phyloP scores from a whole-genome alignment of 345 rosid species.

The Murraya paniculata region DNA sequence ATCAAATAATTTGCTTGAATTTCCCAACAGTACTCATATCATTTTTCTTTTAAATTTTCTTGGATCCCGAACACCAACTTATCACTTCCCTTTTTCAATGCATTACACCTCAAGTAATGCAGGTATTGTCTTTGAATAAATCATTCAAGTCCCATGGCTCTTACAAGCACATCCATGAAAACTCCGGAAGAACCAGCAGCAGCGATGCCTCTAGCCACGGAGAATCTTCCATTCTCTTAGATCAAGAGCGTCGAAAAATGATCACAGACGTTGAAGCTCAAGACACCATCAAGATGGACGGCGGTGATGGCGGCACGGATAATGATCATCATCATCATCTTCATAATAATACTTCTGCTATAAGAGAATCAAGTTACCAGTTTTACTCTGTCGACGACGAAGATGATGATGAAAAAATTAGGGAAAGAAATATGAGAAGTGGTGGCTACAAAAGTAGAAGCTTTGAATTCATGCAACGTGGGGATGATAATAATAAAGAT shows the following conservation, averaged over 20 bases:
- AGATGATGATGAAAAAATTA: background rate
- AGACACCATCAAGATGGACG: slow-evolving; percentile 8
- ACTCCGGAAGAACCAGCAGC: slow-evolving; percentile 18
- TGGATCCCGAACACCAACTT: background rate
- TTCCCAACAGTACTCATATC: no score
- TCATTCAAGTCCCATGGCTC: slow-evolving; percentile 51
- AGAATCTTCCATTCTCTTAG: slow-evolving; percentile 52
- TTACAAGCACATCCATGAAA: slow-evolving; percentile 30
- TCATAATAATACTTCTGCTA: no score
- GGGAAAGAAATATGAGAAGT: background rate
- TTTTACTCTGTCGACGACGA: no score
- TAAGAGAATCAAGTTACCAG: no score
- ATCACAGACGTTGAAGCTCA: background rate
- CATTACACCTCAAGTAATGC: slow-evolving; percentile 10
- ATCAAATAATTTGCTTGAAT: no score
- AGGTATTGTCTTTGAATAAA: slow-evolving; percentile 34
- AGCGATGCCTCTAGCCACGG: slow-evolving; percentile 27
- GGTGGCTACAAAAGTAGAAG: slow-evolving; percentile 11
- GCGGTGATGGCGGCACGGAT: background rate
- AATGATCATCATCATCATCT: background rate
- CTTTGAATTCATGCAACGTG: slow-evolving; percentile 25
- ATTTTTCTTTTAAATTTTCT: background rate
- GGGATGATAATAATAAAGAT: background rate
- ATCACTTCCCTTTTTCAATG: background rate
- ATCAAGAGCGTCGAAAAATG: slow-evolving; percentile 15